phyloP scores from a whole-genome alignment of 1,139 yeast species.

The Wickerhamomyces sp. region DNA sequence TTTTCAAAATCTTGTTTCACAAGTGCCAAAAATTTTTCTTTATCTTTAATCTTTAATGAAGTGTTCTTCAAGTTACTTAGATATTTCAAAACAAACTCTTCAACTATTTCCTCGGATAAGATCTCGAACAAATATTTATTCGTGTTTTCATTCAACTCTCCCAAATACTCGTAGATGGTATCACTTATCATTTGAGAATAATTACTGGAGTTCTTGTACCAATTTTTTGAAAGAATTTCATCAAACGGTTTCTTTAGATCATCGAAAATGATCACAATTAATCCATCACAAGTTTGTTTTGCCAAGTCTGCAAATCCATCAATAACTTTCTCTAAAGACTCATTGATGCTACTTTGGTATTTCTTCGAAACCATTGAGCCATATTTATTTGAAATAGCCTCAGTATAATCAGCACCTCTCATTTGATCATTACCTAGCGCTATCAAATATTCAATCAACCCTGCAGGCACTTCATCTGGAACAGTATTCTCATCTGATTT shows the following conservation, averaged over 20 bases:
- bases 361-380: slow-evolving; percentile 61
- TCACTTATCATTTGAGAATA: slow-evolving; percentile 60
- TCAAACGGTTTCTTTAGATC: slow-evolving; percentile 53
- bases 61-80: slow-evolving; percentile 40
- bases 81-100: slow-evolving; percentile 43
- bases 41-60: slow-evolving; percentile 29
- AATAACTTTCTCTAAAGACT: slow-evolving; percentile 57
- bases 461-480: slow-evolving; percentile 50
- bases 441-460: slow-evolving; percentile 73
- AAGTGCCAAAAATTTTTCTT: slow-evolving; percentile 46
- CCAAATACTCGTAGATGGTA: slow-evolving; percentile 71
- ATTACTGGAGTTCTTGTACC: slow-evolving; percentile 39
- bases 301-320: slow-evolving; percentile 78
- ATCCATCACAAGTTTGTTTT: slow-evolving; percentile 59
- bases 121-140: slow-evolving; percentile 47
- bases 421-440: slow-evolving; percentile 89
- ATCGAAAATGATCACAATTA: slow-evolving; percentile 65
- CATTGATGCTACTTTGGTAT: slow-evolving; percentile 53
- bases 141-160: slow-evolving; percentile 50
- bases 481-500: slow-evolving; percentile 7
- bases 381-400: slow-evolving; percentile 65
- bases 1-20: slow-evolving; percentile 66
- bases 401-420: slow-evolving; percentile 76
- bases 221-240: slow-evolving; percentile 44
- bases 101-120: slow-evolving; percentile 48